Evolutionary conservation across 208 protist species (phyloP), one percentile per base, ranked within the genome.

Genomic region (Acanthamoeba quina): DNA sequence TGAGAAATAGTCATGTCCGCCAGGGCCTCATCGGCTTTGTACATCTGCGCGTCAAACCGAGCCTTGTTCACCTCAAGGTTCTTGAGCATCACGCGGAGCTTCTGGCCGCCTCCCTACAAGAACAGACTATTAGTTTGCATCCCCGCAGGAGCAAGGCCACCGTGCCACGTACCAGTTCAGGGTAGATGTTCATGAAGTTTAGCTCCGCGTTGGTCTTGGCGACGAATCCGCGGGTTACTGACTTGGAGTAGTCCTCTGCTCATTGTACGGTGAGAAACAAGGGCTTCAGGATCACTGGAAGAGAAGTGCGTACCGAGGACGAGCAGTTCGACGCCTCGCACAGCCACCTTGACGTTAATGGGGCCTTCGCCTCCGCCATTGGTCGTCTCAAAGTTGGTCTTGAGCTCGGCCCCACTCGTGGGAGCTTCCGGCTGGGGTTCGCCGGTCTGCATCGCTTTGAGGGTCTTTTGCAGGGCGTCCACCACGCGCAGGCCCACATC

Each of bases 321-420:
- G 29, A 86, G 78, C 78, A 86, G 17, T 62, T 86, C 78, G 3
- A 86, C 49, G 21, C 52, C 78, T 6, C 49, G 9, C 5, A 86
- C 78, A 7, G 78, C 7, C 24, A 86, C n/a, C 78, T 86, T 86
- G 29, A 86, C 52, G 52, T 86, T 86, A 49, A 86, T 86, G 49
- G 78, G 78, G 29, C 78, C 78, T 86, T 86, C 78, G 44, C 78
- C 78, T 64, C 78, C 78, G 24, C 78, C 78, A 29, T 86, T 86
- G 26, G 78, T 86, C 4, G 52, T 29, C 52, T 86, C 78, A 9
- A 86, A 62, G 78, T 24, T 62, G 78, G 49, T 62, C 78, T 86
- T 86, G 44, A 64, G 78, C 49, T 86, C 78, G 15, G 78, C 41
- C 17, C 37, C 41, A 19, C 10, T 72, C 60, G 60, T 21, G 4